phyloP scores from a whole-genome alignment of 176 grass and related monocot species.

The Oryza rufipogon region DNA sequence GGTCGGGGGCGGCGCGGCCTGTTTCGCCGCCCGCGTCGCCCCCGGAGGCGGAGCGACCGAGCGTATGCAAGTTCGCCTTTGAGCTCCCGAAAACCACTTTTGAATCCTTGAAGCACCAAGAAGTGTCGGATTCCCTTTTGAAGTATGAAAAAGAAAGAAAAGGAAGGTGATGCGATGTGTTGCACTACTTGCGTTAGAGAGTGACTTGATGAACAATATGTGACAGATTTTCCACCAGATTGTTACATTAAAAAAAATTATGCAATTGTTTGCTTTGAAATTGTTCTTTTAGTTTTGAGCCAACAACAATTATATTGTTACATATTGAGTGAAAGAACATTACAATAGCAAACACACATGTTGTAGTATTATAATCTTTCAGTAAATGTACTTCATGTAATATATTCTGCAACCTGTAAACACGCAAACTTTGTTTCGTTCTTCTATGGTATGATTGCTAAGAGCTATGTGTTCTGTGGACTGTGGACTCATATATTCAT shows the following conservation, averaged over 20 bases:
- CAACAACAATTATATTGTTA: not conserved
- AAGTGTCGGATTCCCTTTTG: not conserved
- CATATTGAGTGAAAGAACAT: not conserved
- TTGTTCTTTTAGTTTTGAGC: not conserved
- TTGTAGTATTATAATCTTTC: conserved; percentile 1
- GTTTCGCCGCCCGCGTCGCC: too few relatives aligned
- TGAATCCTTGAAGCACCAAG: too few relatives aligned
- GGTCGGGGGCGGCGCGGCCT: too few relatives aligned
- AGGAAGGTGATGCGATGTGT: not conserved
- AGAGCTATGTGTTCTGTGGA: conserved; percentile 12
- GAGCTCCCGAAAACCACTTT: too few relatives aligned
- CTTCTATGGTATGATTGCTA: conserved; percentile 28
- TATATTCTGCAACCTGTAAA: conserved; percentile 16
- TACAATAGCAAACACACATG: not conserved
- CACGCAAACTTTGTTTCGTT: not conserved
- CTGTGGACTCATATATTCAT: conserved; percentile 8
- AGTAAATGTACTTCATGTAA: not conserved
- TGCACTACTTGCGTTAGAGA: not conserved
- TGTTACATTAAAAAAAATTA: not conserved
- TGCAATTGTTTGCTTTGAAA: not conserved
- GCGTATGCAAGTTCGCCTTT: too few relatives aligned
- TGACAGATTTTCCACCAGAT: not conserved
- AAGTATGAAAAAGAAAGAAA: not conserved
- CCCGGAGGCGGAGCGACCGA: too few relatives aligned
- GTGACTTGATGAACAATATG: not conserved